Evolutionary conservation across 2,329 filamentous ascomycete genomes (phyloP).

Genomic region (Calonectria pteridis): DNA sequence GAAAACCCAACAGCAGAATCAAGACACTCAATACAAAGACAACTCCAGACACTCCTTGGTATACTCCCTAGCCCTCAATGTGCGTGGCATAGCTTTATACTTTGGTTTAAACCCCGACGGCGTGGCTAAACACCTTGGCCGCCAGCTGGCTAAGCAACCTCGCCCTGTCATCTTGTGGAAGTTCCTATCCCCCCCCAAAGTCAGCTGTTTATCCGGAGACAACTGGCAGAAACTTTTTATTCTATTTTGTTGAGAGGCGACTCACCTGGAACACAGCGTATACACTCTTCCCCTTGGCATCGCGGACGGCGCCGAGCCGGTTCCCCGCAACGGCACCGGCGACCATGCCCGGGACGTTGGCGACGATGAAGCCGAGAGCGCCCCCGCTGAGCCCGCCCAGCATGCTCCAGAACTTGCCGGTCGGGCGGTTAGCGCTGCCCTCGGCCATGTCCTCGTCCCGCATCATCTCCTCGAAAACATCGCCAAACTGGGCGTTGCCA

Average conservation of each 20-base stretch:
- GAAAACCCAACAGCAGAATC: neutral
- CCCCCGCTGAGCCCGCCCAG: conserved; percentile 89
- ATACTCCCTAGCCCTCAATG: conserved; percentile 4
- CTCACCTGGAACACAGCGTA: conserved; percentile 84
- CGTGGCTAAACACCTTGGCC: conserved; percentile 86
- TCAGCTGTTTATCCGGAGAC: neutral
- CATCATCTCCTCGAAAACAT: conserved; percentile 91
- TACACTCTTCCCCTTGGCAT: conserved; percentile 94
- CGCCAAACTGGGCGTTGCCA: conserved; percentile 86
- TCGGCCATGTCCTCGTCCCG: conserved; percentile 87
- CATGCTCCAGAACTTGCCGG: conserved; percentile 86
- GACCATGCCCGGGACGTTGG: conserved; percentile 88
- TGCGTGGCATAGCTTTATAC: neutral
- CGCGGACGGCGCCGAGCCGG: conserved; percentile 87
- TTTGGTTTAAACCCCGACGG: conserved; percentile 66
- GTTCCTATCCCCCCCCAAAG: conserved; percentile 64
- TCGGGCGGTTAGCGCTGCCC: conserved; percentile 69
- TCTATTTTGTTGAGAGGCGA: conserved; percentile 1
- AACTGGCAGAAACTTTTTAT: neutral
- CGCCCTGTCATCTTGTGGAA: conserved; percentile 86
- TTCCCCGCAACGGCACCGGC: conserved; percentile 95
- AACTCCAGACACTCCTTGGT: conserved; percentile 26
- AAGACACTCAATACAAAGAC: neutral
- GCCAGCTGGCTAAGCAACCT: conserved; percentile 87
- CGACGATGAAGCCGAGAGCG: conserved; percentile 94